Percentiles rank a stretch among this genome's conserved stretches.
phyloP scores from a whole-genome alignment of 2,329 filamentous ascomycete genomes.

The Paecilomyces variotii region DNA sequence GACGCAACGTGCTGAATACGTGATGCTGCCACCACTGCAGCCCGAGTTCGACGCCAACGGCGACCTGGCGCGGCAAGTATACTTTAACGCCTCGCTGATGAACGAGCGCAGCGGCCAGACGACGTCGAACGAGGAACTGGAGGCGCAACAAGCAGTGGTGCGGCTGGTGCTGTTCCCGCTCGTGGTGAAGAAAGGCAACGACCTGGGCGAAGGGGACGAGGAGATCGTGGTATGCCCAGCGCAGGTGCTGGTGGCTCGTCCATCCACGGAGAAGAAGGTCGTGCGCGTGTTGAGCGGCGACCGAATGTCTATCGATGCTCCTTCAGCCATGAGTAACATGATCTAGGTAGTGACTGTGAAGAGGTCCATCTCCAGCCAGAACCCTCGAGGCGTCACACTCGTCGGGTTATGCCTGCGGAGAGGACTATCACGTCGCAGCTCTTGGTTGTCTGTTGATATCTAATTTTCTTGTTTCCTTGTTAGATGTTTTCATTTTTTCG shows the following conservation, averaged over 20 bases:
- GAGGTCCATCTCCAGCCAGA: background rate
- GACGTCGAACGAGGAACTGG: constrained; percentile 69
- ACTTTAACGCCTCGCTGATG: constrained; percentile 91
- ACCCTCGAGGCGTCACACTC: background rate
- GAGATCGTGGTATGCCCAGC: constrained; percentile 94
- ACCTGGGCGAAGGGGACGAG: constrained; percentile 77
- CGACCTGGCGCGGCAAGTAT: constrained; percentile 76
- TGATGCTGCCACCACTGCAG: constrained; percentile 92
- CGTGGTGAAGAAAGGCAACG: constrained; percentile 92
- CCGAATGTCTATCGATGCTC: constrained; percentile 37
- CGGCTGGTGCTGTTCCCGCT: constrained; percentile 92
- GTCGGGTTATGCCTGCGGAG: background rate
- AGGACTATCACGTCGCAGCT: background rate
- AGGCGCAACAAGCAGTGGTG: constrained; percentile 67
- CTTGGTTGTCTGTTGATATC: background rate
- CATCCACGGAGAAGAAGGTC: constrained; percentile 20
- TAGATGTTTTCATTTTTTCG: background rate
- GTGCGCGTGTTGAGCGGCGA: constrained; percentile 33
- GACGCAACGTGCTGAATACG: constrained; percentile 91
- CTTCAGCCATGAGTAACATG: constrained; percentile 37
- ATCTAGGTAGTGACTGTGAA: constrained; percentile 16
- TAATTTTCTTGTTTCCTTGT: background rate
- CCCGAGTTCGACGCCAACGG: constrained; percentile 93
- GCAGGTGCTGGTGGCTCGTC: constrained; percentile 71
- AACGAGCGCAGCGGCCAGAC: constrained; percentile 74